phyloP scores from a whole-genome alignment of 2,329 filamentous ascomycete genomes.

The Aureobasidium sp. region DNA sequence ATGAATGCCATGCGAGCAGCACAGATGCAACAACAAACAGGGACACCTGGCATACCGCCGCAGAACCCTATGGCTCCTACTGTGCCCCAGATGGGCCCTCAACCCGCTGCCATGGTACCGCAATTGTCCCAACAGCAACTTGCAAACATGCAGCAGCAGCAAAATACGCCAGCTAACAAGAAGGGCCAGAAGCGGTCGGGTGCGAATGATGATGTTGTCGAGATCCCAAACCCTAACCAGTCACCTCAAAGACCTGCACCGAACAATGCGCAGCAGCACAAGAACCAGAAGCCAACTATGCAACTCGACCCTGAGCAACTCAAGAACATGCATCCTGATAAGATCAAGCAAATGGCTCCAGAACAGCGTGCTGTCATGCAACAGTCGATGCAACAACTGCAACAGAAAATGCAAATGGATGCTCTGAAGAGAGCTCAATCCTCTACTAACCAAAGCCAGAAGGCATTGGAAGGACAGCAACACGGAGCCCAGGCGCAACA shows the following conservation, averaged over 20 bases:
- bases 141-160: slow-evolving; percentile 15
- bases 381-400: slow-evolving; percentile 19
- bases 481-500: not conserved
- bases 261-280: slow-evolving; percentile 14
- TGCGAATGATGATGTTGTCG: slow-evolving; percentile 33
- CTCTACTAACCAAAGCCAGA: slow-evolving; percentile 10
- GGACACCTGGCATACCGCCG: slow-evolving; percentile 3
- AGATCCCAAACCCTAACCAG: slow-evolving; percentile 27
- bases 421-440: slow-evolving; percentile 22
- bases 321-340: slow-evolving; percentile 17
- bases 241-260: slow-evolving; percentile 4
- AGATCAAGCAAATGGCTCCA: slow-evolving; percentile 20
- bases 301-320: slow-evolving; percentile 9
- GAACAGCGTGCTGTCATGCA: slow-evolving; percentile 14
- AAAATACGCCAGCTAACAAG: slow-evolving; percentile 10
- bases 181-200: slow-evolving; percentile 27
- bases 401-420: slow-evolving; percentile 20
- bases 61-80: slow-evolving; percentile 17
- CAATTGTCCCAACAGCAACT: slow-evolving; percentile 19
- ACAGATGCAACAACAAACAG: slow-evolving; percentile 20
- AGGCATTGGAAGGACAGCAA: not conserved
- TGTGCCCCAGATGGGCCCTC: slow-evolving; percentile 23
- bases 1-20: slow-evolving; percentile 23
- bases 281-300: slow-evolving; percentile 13
- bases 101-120: slow-evolving; percentile 18